Conservation (phyloP, 768 basidiomycete species). For the Harrya chromipes region DNA sequence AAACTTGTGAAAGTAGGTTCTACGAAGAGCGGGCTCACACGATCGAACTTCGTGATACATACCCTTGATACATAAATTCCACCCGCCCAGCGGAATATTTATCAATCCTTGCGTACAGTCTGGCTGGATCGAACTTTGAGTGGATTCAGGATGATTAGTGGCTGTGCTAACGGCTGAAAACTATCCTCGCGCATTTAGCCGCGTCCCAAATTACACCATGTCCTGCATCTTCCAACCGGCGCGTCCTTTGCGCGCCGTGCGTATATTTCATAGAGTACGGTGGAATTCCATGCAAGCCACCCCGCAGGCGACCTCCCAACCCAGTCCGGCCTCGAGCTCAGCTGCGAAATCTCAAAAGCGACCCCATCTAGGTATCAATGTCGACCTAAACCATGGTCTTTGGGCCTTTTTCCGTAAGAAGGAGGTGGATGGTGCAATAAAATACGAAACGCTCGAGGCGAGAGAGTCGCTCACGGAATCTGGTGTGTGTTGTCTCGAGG, state of each 20-base stretch:
- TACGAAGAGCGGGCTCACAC: no score
- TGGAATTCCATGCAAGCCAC: conserved; percentile 21
- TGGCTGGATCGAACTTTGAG: no score
- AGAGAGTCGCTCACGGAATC: conserved; percentile 31
- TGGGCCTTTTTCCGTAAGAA: conserved; percentile 73
- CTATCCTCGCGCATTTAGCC: no score
- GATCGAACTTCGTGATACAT: not conserved
- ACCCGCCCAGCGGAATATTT: no score
- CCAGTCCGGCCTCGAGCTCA: not conserved
- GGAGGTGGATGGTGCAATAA: conserved; percentile 47
- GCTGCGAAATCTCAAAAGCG: conserved; percentile 33
- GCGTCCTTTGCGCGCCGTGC: conserved; percentile 17
- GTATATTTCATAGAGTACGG: conserved; percentile 14
- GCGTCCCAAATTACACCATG: conserved; percentile 14
- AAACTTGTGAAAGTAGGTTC: not conserved
- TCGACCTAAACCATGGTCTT: conserved; percentile 67
- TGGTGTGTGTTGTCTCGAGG: conserved; percentile 29
- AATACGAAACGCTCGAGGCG: conserved; percentile 48
- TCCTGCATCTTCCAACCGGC: conserved; percentile 17
- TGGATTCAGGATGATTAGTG: conserved; percentile 3
- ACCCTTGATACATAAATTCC: no score
- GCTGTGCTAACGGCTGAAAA: conserved; percentile 14
- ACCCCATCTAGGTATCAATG: conserved; percentile 41
- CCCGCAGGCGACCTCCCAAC: not conserved
- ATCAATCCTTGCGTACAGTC: no score